Conservation (phyloP, 345 rosid species). For the Eucalyptus sp. region DNA sequence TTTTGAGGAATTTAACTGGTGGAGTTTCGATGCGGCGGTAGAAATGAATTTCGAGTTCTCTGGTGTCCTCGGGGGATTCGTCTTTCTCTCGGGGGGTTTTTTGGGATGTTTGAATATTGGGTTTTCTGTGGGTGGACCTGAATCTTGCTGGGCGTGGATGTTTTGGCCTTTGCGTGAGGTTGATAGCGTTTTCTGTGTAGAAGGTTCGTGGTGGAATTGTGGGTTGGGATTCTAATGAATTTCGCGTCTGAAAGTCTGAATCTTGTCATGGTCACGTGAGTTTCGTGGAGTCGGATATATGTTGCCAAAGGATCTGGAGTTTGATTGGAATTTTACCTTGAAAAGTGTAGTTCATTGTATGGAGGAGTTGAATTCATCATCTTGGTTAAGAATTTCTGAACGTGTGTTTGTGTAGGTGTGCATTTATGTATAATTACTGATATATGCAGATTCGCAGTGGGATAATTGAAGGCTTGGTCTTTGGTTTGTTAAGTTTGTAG, state of each 20-base stretch:
- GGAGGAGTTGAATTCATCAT: not conserved
- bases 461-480: not conserved
- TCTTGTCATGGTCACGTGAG: not conserved
- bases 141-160: not conserved
- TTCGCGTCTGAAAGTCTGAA: not conserved
- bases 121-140: not conserved
- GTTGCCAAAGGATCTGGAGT: not conserved
- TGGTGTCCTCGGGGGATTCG: not conserved
- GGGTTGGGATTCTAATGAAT: not conserved
- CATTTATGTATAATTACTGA: not conserved
- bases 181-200: not conserved
- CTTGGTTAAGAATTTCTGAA: not conserved
- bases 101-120: not conserved
- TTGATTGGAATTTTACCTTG: not conserved
- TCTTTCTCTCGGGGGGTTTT: not conserved
- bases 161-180: not conserved
- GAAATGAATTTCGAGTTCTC: not conserved
- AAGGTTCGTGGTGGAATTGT: not conserved
- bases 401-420: not conserved
- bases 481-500: not conserved
- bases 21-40: not conserved
- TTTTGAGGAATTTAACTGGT: not conserved
- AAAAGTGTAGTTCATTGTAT: not conserved
- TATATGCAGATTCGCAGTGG: not conserved
- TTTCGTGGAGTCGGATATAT: not conserved